These are phyloP conservation scores for Fomitopsis pinicola DNA, from an alignment of 1,284 basidiomycete species.

Conservation along the genomic window DNA sequence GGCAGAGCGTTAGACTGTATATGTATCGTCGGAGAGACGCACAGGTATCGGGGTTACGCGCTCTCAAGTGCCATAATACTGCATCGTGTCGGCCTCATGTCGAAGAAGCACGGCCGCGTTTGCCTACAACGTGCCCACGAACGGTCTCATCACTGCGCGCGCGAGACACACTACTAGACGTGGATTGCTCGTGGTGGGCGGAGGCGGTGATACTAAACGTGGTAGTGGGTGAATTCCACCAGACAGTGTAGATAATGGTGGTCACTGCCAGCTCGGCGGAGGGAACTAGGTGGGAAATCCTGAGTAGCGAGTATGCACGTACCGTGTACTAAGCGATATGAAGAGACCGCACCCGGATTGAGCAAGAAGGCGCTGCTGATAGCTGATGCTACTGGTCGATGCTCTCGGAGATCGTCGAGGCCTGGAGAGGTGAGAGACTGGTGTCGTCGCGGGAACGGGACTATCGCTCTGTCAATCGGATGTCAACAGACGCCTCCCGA, in stretches of 20 bases:
- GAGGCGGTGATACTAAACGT: background rate
- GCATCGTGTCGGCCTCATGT: conserved; percentile 1
- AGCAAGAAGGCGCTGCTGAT: background rate
- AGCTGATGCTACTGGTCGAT: background rate
- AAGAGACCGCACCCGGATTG: background rate
- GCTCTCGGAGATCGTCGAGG: background rate
- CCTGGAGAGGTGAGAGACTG: background rate
- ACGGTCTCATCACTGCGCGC: background rate
- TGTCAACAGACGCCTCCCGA: background rate
- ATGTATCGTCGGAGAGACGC: background rate
- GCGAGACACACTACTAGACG: background rate
- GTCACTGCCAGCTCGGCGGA: background rate
- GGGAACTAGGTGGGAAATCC: background rate
- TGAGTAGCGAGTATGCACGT: no score
- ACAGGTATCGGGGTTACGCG: background rate
- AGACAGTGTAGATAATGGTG: no score
- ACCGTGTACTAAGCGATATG: background rate
- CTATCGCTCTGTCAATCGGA: background rate
- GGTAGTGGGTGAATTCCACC: background rate
- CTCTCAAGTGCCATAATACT: background rate
- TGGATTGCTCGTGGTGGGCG: background rate
- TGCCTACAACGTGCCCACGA: background rate
- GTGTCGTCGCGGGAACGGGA: background rate
- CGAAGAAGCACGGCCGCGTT: background rate
- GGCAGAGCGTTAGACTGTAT: background rate